phyloP scores from a whole-genome alignment of 148 eudicot species.

The Heliosperma pusillum region DNA sequence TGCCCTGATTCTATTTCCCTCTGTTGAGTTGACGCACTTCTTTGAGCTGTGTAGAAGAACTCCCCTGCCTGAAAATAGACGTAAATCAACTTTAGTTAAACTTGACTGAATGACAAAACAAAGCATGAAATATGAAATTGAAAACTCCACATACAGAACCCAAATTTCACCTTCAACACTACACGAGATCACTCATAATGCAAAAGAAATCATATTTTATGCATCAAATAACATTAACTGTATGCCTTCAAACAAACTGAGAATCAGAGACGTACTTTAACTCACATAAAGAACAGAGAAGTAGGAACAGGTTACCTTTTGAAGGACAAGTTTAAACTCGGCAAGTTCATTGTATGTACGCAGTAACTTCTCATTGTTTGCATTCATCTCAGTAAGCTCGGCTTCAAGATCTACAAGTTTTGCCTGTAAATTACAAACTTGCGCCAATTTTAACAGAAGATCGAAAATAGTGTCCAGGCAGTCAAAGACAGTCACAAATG shows the following conservation, averaged over 20 bases:
- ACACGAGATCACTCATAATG: not conserved
- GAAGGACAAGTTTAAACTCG: constrained; percentile 68
- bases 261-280: not conserved
- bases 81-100: not conserved
- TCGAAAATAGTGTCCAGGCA: constrained; percentile 16
- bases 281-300: not conserved
- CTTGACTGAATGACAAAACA: not conserved
- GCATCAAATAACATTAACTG: not conserved
- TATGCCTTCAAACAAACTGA: not conserved
- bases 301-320: constrained; percentile 47
- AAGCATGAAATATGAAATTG: constrained; percentile 2
- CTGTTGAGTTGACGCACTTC: constrained; percentile 74
- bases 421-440: constrained; percentile 37
- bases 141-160: not conserved
- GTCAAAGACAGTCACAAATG: not conserved
- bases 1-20: constrained; percentile 55
- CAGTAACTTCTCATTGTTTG: constrained; percentile 75
- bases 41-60: constrained; percentile 68
- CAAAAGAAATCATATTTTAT: not conserved
- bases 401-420: constrained; percentile 84
- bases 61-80: constrained; percentile 67
- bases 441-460: constrained; percentile 6
- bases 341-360: constrained; percentile 73
- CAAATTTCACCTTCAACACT: not conserved
- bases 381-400: constrained; percentile 75